A percentile compares a stretch with the other conserved stretches of the same genome.
Evolutionary conservation across 1,284 basidiomycete genomes (phyloP).

Genomic region (Grifola frondosa): DNA sequence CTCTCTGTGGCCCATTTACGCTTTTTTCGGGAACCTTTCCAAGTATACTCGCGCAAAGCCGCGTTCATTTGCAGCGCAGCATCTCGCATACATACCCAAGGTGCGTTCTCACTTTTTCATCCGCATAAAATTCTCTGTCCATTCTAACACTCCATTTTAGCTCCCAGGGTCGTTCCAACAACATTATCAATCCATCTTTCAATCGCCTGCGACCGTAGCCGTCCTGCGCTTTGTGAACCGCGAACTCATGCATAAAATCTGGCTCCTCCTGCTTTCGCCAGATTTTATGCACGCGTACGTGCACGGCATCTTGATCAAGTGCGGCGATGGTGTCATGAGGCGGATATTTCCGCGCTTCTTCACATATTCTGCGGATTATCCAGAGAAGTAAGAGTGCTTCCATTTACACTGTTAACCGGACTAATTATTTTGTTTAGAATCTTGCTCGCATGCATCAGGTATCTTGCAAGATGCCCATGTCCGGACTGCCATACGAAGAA

Average conservation of each 20-base stretch:
- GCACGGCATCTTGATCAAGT: constrained; percentile 28
- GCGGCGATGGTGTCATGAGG: constrained; percentile 15
- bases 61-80: constrained; percentile 12
- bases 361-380: constrained; percentile 33
- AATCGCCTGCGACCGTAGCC: neutral
- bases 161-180: neutral
- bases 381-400: constrained; percentile 21
- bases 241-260: constrained; percentile 29
- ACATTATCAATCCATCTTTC: neutral
- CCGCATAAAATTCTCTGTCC: neutral
- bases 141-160: neutral
- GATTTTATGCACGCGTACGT: constrained; percentile 26
- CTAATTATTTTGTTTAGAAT: constrained; percentile 1
- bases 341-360: constrained; percentile 20
- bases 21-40: constrained; percentile 18
- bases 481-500: constrained; percentile 8
- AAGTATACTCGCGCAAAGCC: constrained; percentile 25
- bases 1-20: constrained; percentile 8
- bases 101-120: constrained; percentile 14
- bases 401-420: neutral
- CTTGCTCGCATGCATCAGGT: constrained; percentile 12
- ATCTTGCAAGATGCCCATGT: constrained; percentile 14
- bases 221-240: constrained; percentile 20
- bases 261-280: constrained; percentile 23
- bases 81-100: constrained; percentile 32